Base-by-base conservation (phyloP, 805 yeast genomes). In the Yarrowia sp. region DNA sequence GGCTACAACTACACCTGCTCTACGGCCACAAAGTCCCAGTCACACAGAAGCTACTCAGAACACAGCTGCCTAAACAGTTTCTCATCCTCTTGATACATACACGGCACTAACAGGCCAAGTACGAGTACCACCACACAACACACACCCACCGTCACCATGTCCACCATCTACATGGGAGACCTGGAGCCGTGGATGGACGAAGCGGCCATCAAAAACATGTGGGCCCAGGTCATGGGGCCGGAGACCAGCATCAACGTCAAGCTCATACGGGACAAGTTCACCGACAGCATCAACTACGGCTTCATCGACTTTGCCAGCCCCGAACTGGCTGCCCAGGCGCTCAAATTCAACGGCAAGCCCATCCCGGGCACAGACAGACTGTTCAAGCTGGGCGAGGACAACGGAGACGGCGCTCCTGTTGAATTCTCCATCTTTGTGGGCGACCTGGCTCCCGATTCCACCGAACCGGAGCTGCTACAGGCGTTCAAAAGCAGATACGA, bases 121-220 rank as follows among this genome's bases (percentile, higher is more conserved):
- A 26, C 32, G 7, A 26, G 32, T 26, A 26, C 12, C 52, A 35
- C 11, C 16, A 55, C 38, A 22, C 48, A 12, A 5, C 45, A 14
- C 15, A 38, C 12, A 38, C 45, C 16, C 15, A 48, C 53, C n/a
- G 11, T 9, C 40, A 53, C 46, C 22, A 65, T 53, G 61, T 43
- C 59, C 9, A 52, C 68, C 42, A 53, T 78, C 42, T 78, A 80
- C 80, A 93, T 92, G 97, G 98, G 97, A 26, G 97, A 91, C 74
- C 79, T 92, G 55, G 97, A 92, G 73, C 90, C 90, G 10, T 81
- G 85, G 76, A 90, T 97, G 92, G 91, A 89, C 70, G 97, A 92
- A 75, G 77, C 80, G 48, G 80, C 84, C 12, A 84, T 93, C 67
- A 82, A 82, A 61, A 84, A 85, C 70, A 84, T 92, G 56, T 92